A percentile compares a stretch with the other conserved stretches of the same genome.
phyloP scores from a whole-genome alignment of 192 early-diverging fungal genomes.

The Chytriomyces sp. region DNA sequence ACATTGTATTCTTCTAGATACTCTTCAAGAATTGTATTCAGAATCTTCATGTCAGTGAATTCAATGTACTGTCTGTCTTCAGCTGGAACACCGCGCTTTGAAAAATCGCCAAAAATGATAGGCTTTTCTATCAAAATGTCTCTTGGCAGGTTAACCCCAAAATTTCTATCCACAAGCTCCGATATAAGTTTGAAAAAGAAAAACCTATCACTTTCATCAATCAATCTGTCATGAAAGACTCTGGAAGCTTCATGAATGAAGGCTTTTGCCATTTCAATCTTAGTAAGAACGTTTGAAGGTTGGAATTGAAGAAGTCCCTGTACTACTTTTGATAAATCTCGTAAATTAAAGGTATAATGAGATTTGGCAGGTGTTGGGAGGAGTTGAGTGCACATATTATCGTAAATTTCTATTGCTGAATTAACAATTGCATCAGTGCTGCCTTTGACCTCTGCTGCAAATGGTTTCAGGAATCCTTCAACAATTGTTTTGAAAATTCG shows the following conservation, averaged over 20 bases:
- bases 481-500: constrained; percentile 60
- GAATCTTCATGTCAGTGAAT: constrained; percentile 56
- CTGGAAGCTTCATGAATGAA: constrained; percentile 63
- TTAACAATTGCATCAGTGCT: constrained; percentile 57
- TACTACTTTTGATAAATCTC: constrained; percentile 62
- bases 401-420: constrained; percentile 60
- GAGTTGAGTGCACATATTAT: constrained; percentile 61
- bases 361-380: constrained; percentile 64
- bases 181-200: constrained; percentile 60
- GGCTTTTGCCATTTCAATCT: constrained; percentile 53
- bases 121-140: constrained; percentile 53
- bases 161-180: constrained; percentile 60
- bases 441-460: constrained; percentile 48
- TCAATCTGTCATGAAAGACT: constrained; percentile 62
- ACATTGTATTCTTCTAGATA: constrained; percentile 71
- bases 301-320: constrained; percentile 58
- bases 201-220: constrained; percentile 56
- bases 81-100: constrained; percentile 57
- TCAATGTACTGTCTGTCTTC: constrained; percentile 60
- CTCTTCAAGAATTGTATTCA: constrained; percentile 60
- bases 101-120: constrained; percentile 64
- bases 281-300: constrained; percentile 40
- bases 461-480: constrained; percentile 60
- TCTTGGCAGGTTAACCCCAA: constrained; percentile 51
- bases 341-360: constrained; percentile 64